Base-by-base conservation (phyloP, 2,329 filamentous ascomycete species). In the Microcyclosporella mali region DNA sequence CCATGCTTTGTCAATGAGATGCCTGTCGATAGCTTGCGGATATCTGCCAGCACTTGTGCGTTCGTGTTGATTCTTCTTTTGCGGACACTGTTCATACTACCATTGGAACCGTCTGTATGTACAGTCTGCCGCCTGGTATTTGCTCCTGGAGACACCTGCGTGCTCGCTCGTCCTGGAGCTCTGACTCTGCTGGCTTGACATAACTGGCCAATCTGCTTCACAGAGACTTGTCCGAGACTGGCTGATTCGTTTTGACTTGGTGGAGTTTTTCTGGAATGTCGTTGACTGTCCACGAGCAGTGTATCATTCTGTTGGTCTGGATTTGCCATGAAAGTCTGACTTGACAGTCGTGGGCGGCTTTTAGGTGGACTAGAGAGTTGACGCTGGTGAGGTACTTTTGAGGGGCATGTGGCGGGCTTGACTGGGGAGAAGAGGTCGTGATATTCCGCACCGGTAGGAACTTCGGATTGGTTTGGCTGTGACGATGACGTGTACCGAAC, bases 381-480 rank as follows among this genome's bases (percentile, higher is more conserved):
- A 21, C 47, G 35, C 37, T 42, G 41, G 8, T 34, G 16, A 17
- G 37, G 21, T 25, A 25, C 25, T 39, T 40, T 29, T 18, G 28
- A 14, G 36, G 42, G n/a, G 43, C 35, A n/a, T 43, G 25, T 8
- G n/a, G 15, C 2, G 45, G 21, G 41, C 41, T 62, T 64, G 2
- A 60, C 48, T 2, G 64, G 60, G 0, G 64, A 65, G 48, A 67
- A 66, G 6, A 67, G 50, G 43, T 66, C 64, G 30, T 61, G 45
- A 21, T 61, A 60, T 18, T 57, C 49, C 1, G 37, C 40, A 11
- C 39, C 45, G 17, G 37, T 12, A 2, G 32, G 27, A 16, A 43
- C 29, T 0, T 43, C 21, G 10, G 40, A 25, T 39, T 29, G 30
- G 2, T 21, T 30, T 16, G 21, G 38, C 36, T 48, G 37, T 8